Percentiles rank a stretch among this genome's conserved stretches.
Conservation (phyloP, 139 green algal species). For the Auxenochlorella pyrenoidosa region DNA sequence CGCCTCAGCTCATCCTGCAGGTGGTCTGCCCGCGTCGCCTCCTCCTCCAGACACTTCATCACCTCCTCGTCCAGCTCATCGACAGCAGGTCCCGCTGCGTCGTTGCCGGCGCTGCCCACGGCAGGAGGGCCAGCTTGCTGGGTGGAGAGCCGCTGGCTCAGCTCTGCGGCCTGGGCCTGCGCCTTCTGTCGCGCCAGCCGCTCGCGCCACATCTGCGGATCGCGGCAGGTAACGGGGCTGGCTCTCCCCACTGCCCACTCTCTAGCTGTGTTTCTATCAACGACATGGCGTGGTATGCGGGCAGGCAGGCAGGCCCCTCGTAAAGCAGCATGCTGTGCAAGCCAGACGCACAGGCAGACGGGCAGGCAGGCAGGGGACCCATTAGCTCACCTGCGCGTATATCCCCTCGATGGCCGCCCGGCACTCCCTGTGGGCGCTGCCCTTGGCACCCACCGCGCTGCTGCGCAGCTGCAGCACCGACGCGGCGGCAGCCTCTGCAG, state of each 20-base stretch:
- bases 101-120: neutral
- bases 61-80: neutral
- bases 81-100: too few relatives aligned
- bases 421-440: neutral
- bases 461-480: neutral
- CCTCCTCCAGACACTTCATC: neutral
- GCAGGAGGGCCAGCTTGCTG: neutral
- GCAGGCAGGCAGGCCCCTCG: too few relatives aligned
- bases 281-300: too few relatives aligned
- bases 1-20: neutral
- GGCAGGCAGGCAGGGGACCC: too few relatives aligned
- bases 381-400: neutral
- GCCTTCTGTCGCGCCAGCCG: conserved; percentile 14
- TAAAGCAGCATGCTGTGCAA: too few relatives aligned
- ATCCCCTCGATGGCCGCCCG: neutral
- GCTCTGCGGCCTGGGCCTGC: neutral
- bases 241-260: neutral
- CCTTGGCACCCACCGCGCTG: neutral
- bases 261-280: too few relatives aligned
- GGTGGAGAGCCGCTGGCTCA: neutral
- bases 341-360: too few relatives aligned
- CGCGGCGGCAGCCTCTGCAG: neutral
- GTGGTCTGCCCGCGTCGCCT: neutral
- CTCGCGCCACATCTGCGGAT: conserved; percentile 26
- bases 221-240: too few relatives aligned